Evolutionary conservation across 257 asterid species (phyloP), one percentile per base, ranked within the genome.

Genomic region (Scutellaria baicalensis): DNA sequence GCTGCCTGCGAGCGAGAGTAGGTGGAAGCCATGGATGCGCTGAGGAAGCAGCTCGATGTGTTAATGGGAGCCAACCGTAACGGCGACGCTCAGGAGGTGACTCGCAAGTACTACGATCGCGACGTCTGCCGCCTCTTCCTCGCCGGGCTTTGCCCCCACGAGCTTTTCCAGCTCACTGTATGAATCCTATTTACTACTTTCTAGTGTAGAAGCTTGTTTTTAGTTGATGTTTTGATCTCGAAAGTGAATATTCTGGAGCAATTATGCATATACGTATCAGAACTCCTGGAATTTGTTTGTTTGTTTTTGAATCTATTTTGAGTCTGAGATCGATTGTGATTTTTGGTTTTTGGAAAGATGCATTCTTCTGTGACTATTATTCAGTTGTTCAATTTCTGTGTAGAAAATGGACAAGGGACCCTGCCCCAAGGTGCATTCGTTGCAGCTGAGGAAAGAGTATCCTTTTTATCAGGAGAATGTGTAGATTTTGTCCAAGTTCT

Each of bases 381-480:
- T 21, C 48, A 14, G 31, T 18, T 54, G 6, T 57, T 69, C 21
- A 2, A 4, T 36, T n/a, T 63, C 50, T 27, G 60, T 80, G 80
- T 85, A 92, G 97, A 92, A 92, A 87, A 92, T 92, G 95, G 97
- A 92, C 74, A 83, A 84, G 88, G 97, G 97, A 20, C 95, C 95
- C 4, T 92, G 97, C 84, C 95, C 96, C 0, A 92, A 92, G 87
- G 89, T 89, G 82, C 97, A 92, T 55, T 92, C 96, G 0, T 80
- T 92, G 91, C 97, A 78, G 81, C 92, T 92, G 74, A 85, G 97
- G 65, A 92, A 92, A 78, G 95, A 89, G 97, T 92, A 92, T 92
- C 97, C 94, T 84, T 78, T 67, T 3, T 71, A 11, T 47, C 31
- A 16, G 3, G 36, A 42, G 31, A 23, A 54, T 57, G 57, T 57